Evolutionary conservation across 345 rosid species (phyloP), one percentile per base, ranked within the genome.

Genomic region (Corchorus capsularis): DNA sequence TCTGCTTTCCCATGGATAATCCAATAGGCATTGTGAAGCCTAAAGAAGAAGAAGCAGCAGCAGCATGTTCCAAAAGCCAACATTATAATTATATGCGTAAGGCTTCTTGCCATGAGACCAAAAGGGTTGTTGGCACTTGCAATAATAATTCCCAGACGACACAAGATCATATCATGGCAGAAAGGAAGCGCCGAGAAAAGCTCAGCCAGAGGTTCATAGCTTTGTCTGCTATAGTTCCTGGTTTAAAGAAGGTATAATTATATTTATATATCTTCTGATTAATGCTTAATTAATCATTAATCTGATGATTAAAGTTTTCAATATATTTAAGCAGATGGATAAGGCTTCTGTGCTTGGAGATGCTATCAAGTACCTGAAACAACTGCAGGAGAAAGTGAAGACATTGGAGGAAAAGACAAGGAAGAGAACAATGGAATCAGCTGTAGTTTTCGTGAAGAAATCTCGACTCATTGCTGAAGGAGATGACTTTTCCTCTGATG

Each of bases 311-410:
- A 27, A 27, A 27, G 27, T 67, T 66, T 50, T 7, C 17, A 17
- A 4, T 61, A 27, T 27, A 0, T 39, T 12, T n/a, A 43, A 19
- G 34, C 77, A 95, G 99, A 90, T 81, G 96, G 99, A 95, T 79
- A 95, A 95, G 79, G 96, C 94, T 83, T 93, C 99, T 19, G 98
- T 95, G 81, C 91, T 95, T 73, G 94, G 92, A 54, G 99, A 90
- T 83, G 86, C 98, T 6, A 77, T 89, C 63, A 90, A 90, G 86
- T 91, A 95, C 88, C 69, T 95, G 85, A 93, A 95, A 66, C 86
- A 87, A 61, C 89, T 95, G 75, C 97, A 95, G 80, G 93, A 95
- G 71, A 85, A 64, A 74, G 97, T 95, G 0, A 77, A 85, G 79
- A 80, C 77, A 22, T 94, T 91, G 19, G 98, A 93, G 85, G 96